These are phyloP conservation scores for Neofusicoccum umdonicola DNA, from an alignment of 2,329 filamentous ascomycete genomes.

Conservation along the genomic window DNA sequence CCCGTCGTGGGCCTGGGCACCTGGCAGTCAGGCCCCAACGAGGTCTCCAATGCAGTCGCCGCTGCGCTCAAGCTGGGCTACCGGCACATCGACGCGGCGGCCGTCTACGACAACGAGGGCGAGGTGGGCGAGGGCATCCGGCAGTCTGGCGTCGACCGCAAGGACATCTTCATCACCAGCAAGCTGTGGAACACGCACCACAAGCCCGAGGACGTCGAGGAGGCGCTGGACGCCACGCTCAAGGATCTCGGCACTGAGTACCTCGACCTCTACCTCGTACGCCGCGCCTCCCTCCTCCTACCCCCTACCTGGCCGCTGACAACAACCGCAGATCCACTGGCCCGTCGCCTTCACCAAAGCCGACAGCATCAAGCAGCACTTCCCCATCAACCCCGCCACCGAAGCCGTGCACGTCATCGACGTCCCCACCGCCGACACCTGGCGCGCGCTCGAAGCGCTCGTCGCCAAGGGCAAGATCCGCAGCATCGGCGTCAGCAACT, in stretches of 20 bases:
- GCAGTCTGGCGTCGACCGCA: conserved; percentile 42
- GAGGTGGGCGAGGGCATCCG: conserved; percentile 50
- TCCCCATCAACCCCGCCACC: conserved; percentile 57
- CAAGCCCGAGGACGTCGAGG: conserved; percentile 61
- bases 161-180: conserved; percentile 54
- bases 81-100: conserved; percentile 54
- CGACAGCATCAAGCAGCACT: conserved; percentile 62
- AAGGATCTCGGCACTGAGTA: conserved; percentile 60
- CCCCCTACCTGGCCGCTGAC: conserved; percentile 26
- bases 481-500: conserved; percentile 38
- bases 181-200: conserved; percentile 91
- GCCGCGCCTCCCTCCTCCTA: neutral
- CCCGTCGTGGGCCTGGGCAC: conserved; percentile 15
- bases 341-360: conserved; percentile 69
- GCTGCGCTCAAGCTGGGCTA: conserved; percentile 42
- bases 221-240: conserved; percentile 56
- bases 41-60: conserved; percentile 13
- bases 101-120: conserved; percentile 51
- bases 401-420: conserved; percentile 40
- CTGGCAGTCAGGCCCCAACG: conserved; percentile 15
- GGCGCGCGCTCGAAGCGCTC: conserved; percentile 40
- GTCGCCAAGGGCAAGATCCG: conserved; percentile 42
- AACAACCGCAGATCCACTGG: conserved; percentile 52
- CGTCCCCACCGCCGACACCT: conserved; percentile 43
- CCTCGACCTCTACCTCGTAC: conserved; percentile 55